Percentiles rank a stretch among this genome's conserved stretches.
Conservation (phyloP, 2,329 filamentous ascomycete genomes). For the Knufia fluminis region DNA sequence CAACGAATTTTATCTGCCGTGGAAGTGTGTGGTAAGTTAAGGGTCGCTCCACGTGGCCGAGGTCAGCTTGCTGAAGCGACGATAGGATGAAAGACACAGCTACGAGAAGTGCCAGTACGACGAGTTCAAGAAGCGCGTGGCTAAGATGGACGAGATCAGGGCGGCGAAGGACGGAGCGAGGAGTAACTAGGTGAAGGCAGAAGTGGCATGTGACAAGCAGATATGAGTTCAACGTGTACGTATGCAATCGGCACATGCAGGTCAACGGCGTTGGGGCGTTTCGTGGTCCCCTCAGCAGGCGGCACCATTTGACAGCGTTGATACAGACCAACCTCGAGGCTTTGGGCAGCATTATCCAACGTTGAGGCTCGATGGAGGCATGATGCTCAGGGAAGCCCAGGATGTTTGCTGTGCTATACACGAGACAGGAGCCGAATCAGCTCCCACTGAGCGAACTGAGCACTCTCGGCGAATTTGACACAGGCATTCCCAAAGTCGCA, state of each 20-base stretch:
- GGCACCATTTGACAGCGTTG: background rate
- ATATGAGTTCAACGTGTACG: background rate
- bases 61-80: background rate
- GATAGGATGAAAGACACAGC: conserved; percentile 83
- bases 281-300: background rate
- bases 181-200: conserved; percentile 55
- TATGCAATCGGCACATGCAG: background rate
- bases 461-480: no score
- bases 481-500: no score
- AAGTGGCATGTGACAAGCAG: background rate
- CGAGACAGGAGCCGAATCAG: no score
- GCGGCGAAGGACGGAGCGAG: conserved; percentile 73
- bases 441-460: no score
- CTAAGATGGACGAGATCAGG: conserved; percentile 95
- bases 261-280: conserved; percentile 4
- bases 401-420: no score
- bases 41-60: conserved; percentile 9
- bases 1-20: conserved; percentile 87
- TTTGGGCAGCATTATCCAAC: no score
- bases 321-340: background rate
- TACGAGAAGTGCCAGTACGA: conserved; percentile 99
- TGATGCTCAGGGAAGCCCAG: no score
- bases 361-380: no score
- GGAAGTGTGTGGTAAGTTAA: conserved; percentile 83
- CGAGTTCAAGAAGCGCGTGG: conserved; percentile 96